Percentiles rank a stretch among this genome's conserved stretches.
Evolutionary conservation across 2,329 filamentous ascomycete species (phyloP).

Genomic region (Alternaria arborescens): DNA sequence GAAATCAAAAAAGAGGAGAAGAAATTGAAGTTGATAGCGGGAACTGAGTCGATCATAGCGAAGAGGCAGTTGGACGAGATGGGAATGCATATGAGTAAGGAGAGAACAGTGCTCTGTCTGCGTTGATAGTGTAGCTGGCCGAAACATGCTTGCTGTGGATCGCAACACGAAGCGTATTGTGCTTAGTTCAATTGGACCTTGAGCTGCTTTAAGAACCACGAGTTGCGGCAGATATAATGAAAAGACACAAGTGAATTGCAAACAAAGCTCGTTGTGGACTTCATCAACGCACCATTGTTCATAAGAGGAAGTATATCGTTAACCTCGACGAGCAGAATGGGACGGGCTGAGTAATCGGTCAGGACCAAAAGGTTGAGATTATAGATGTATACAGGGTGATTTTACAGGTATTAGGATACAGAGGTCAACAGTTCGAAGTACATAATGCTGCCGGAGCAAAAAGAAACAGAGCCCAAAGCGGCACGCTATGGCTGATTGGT

Average conservation of each 20-base stretch:
- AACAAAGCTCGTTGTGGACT: not conserved
- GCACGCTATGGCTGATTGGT: not conserved
- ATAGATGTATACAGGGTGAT: not conserved
- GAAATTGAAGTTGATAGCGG: not conserved
- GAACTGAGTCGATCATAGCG: not conserved
- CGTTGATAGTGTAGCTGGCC: not conserved
- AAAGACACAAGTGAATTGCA: not conserved
- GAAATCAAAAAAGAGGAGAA: not conserved
- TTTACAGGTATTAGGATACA: not conserved
- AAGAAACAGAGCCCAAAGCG: not conserved
- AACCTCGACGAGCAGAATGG: not conserved
- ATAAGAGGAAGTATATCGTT: not conserved
- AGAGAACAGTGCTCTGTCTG: not conserved
- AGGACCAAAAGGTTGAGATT: not conserved
- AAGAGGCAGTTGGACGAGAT: conserved; percentile 8
- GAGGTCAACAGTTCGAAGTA: not conserved
- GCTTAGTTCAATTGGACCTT: not conserved
- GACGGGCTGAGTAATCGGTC: not conserved
- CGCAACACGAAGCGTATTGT: not conserved
- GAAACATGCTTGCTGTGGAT: not conserved
- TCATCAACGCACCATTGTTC: too few species aligned
- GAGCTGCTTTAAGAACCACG: not conserved
- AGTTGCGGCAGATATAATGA: not conserved
- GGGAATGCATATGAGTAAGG: not conserved
- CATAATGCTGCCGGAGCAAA: not conserved